Conservation (phyloP, 257 asterid genomes). For the Rhazya stricta region DNA sequence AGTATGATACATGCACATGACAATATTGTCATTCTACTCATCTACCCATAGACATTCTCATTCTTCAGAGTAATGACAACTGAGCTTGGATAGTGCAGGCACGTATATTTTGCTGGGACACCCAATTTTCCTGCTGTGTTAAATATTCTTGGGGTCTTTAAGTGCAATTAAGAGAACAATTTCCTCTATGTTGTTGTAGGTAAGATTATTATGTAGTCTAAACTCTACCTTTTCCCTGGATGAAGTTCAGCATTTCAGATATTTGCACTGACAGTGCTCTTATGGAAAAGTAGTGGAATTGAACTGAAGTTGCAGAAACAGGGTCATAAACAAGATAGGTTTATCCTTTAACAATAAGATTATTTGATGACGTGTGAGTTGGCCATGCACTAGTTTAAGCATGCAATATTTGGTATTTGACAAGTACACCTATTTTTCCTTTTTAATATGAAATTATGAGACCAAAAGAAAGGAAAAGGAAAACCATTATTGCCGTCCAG, state of each 20-base stretch:
- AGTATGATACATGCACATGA: conserved; percentile 15
- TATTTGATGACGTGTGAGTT: neutral
- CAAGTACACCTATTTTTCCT: neutral
- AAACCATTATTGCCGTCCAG: neutral
- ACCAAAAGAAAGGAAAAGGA: neutral
- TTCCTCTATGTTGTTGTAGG: too few species aligned
- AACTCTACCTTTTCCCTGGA: neutral
- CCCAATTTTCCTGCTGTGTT: neutral
- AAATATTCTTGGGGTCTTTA: neutral
- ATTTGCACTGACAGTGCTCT: neutral
- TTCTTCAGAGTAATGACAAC: neutral
- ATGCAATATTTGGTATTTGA: neutral
- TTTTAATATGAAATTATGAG: neutral
- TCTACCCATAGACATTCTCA: neutral
- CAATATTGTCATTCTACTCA: conserved; percentile 15
- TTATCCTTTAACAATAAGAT: too few species aligned
- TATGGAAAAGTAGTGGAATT: neutral
- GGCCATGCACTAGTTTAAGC: too few species aligned
- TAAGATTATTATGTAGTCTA: neutral
- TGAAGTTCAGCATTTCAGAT: neutral
- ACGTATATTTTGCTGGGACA: neutral
- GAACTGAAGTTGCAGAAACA: neutral
- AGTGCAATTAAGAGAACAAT: neutral
- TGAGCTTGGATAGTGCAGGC: neutral
- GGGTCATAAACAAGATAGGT: neutral